Evolutionary conservation across 805 yeast genomes (phyloP).

Genomic region (Ogataea siamensis): DNA sequence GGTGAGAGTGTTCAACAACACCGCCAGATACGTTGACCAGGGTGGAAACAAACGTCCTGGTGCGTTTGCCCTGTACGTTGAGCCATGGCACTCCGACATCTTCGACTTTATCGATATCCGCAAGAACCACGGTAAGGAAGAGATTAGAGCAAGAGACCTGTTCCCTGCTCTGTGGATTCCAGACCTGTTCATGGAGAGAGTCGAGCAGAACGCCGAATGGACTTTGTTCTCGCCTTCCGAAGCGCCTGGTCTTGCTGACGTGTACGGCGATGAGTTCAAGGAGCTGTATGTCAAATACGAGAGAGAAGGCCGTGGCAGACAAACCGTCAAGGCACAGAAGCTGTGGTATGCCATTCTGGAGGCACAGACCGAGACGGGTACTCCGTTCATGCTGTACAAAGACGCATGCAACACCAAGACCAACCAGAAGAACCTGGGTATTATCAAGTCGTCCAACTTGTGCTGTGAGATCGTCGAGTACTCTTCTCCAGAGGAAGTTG

Average conservation of each 20-base stretch:
- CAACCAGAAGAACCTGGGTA: constrained; percentile 60
- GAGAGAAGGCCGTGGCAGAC: constrained; percentile 47
- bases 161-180: constrained; percentile 66
- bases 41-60: constrained; percentile 69
- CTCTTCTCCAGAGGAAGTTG: constrained; percentile 56
- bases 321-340: constrained; percentile 55
- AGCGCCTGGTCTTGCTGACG: constrained; percentile 55
- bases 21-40: constrained; percentile 63
- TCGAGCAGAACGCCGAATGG: constrained; percentile 55
- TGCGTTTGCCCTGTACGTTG: constrained; percentile 58
- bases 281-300: constrained; percentile 52
- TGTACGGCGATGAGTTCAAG: constrained; percentile 55
- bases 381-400: constrained; percentile 63
- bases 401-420: constrained; percentile 60
- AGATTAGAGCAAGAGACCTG: constrained; percentile 59
- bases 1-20: constrained; percentile 61
- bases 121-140: constrained; percentile 65
- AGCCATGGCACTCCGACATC: constrained; percentile 64
- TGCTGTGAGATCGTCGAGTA: constrained; percentile 65
- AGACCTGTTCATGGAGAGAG: constrained; percentile 60
- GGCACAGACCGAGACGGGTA: constrained; percentile 65
- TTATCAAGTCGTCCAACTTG: constrained; percentile 58
- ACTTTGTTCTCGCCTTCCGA: constrained; percentile 59
- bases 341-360: constrained; percentile 60
- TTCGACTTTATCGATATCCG: constrained; percentile 58